phyloP scores from a whole-genome alignment of 2,329 filamentous ascomycete genomes.

The Penicillium sp. region DNA sequence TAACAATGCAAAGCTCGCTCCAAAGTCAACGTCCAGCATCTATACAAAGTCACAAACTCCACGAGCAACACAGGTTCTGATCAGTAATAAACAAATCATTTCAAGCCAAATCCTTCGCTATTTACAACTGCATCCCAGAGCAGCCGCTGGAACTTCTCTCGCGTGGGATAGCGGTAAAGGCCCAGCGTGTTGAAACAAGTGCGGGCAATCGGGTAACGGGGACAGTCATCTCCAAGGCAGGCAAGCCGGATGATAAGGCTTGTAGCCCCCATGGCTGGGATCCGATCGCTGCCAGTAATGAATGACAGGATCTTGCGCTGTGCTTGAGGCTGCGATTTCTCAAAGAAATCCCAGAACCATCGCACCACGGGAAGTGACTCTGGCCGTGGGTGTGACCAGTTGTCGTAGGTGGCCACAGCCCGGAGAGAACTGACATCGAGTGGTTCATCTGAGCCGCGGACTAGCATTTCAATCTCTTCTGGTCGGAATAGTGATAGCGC shows the following conservation, averaged over 20 bases:
- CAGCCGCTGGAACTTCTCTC: constrained; percentile 64
- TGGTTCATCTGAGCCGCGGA: constrained; percentile 79
- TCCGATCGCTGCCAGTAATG: constrained; percentile 85
- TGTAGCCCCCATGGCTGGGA: constrained; percentile 81
- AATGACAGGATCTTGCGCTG: constrained; percentile 81
- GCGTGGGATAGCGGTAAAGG: constrained; percentile 68
- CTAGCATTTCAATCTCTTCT: constrained; percentile 85
- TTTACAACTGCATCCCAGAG: constrained; percentile 85
- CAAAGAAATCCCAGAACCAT: constrained; percentile 90
- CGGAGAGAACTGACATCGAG: constrained; percentile 74
- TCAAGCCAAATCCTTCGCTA: constrained; percentile 89
- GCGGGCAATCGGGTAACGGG: constrained; percentile 76
- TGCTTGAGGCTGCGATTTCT: constrained; percentile 59
- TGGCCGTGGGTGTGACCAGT: constrained; percentile 60
- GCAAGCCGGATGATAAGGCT: constrained; percentile 73
- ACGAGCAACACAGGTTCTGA: neutral
- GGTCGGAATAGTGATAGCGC: constrained; percentile 82
- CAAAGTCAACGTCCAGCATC: constrained; percentile 12
- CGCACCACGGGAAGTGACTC: constrained; percentile 65
- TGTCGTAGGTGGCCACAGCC: constrained; percentile 76
- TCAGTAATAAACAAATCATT: constrained; percentile 35
- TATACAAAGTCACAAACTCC: constrained; percentile 5
- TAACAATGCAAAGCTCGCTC: neutral
- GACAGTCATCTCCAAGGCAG: constrained; percentile 70
- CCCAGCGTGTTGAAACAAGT: constrained; percentile 89